A percentile compares a stretch with the other conserved stretches of the same genome.
phyloP scores from a whole-genome alignment of 2,329 filamentous ascomycete genomes.

The Phialophora expanda region DNA sequence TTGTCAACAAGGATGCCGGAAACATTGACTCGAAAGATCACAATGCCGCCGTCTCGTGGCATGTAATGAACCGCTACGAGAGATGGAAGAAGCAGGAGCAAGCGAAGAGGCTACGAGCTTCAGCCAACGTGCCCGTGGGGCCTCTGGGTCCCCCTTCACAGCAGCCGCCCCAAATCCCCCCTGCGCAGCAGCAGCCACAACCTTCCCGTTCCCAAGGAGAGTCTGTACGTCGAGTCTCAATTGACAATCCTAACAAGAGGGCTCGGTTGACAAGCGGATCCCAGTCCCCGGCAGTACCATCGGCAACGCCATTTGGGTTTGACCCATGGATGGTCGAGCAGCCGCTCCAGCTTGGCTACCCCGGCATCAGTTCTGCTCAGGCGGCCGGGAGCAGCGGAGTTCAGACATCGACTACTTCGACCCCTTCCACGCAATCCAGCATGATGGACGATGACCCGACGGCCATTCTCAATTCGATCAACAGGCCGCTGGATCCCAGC shows the following conservation, averaged over 20 bases:
- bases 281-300: conserved; percentile 20
- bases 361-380: conserved; percentile 27
- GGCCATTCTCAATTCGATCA: conserved; percentile 18
- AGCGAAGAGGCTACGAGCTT: conserved; percentile 34
- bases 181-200: conserved; percentile 15
- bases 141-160: conserved; percentile 27
- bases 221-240: conserved; percentile 29
- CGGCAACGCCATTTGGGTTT: conserved; percentile 29
- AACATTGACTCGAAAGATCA: conserved; percentile 40
- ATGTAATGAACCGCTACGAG: conserved; percentile 40
- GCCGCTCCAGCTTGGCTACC: conserved; percentile 32
- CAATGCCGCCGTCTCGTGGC: conserved; percentile 38
- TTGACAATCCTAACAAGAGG: conserved; percentile 19
- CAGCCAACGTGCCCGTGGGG: conserved; percentile 35
- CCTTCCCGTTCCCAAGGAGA: conserved; percentile 20
- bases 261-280: conserved; percentile 19
- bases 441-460: conserved; percentile 29
- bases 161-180: conserved; percentile 8
- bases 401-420: conserved; percentile 24
- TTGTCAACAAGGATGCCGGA: conserved; percentile 40
- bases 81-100: conserved; percentile 39
- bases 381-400: conserved; percentile 20
- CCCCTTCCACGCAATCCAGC: conserved; percentile 30
- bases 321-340: conserved; percentile 34
- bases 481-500: conserved; percentile 17